These are phyloP conservation scores for Closterium sp. DNA, from an alignment of 139 green algal species.

Conservation along the genomic window DNA sequence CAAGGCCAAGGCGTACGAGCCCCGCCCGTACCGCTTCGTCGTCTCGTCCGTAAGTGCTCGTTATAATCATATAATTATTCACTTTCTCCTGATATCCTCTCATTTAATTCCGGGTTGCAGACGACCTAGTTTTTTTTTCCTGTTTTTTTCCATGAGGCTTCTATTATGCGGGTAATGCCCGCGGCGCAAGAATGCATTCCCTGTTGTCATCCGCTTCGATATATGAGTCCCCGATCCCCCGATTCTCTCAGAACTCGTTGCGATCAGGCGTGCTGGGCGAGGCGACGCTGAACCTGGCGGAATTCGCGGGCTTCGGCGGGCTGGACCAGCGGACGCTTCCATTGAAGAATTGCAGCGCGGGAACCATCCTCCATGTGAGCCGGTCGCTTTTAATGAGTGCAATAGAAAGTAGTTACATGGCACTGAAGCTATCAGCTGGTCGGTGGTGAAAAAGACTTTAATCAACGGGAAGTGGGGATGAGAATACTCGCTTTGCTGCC, in stretches of 20 bases:
- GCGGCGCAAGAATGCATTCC: background rate
- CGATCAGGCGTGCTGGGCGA: conserved; percentile 28
- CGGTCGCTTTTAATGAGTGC: no score
- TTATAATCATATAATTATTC: background rate
- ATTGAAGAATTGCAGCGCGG: conserved; percentile 28
- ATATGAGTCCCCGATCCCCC: background rate
- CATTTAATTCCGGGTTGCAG: no score
- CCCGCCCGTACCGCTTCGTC: conserved; percentile 17
- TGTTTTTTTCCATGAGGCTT: background rate
- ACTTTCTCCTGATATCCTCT: background rate
- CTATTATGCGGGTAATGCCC: background rate
- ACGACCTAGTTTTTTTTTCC: no score
- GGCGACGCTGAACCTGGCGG: conserved; percentile 30
- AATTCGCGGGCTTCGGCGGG: conserved; percentile 12
- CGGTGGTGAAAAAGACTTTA: background rate
- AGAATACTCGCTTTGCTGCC: background rate
- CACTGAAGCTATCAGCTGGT: background rate
- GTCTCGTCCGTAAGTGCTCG: conserved; percentile 26
- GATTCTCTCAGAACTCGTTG: background rate
- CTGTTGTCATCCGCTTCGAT: background rate
- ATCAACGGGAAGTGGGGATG: background rate
- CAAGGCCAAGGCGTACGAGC: conserved; percentile 24
- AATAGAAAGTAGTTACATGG: no score
- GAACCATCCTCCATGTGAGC: conserved; percentile 42
- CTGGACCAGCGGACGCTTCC: conserved; percentile 26